Conservation (phyloP, 2,329 filamentous ascomycete genomes). For the Davidsoniella neocaledoniae region DNA sequence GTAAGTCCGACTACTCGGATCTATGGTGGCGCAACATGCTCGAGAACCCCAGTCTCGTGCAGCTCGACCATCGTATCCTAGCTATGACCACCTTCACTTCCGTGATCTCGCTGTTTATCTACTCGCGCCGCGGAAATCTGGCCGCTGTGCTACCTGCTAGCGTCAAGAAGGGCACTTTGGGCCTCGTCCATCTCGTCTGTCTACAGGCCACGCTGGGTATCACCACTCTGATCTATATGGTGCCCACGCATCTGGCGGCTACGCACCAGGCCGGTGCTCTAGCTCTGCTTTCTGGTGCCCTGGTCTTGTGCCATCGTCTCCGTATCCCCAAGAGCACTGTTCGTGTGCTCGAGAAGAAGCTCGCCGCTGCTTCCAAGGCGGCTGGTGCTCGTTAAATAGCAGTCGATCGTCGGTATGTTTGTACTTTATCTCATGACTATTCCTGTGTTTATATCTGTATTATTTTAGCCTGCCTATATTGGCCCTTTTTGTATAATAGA, state of each 20-base stretch:
- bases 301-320: slow-evolving; percentile 63
- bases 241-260: slow-evolving; percentile 73
- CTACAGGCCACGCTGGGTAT: slow-evolving; percentile 80
- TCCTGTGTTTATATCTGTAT: too few relatives aligned
- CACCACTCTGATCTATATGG: slow-evolving; percentile 80
- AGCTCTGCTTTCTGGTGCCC: slow-evolving; percentile 63
- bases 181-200: slow-evolving; percentile 66
- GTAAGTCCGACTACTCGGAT: slow-evolving; percentile 60
- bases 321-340: slow-evolving; percentile 54
- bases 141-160: slow-evolving; percentile 41
- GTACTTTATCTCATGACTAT: not conserved
- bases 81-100: slow-evolving; percentile 77
- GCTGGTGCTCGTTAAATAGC: slow-evolving; percentile 10
- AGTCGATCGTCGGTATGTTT: slow-evolving; percentile 2
- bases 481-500: not conserved
- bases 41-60: slow-evolving; percentile 89
- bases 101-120: slow-evolving; percentile 66
- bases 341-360: slow-evolving; percentile 37
- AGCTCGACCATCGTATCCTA: slow-evolving; percentile 86
- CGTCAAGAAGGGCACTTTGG: slow-evolving; percentile 53
- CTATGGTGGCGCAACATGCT: slow-evolving; percentile 95
- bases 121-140: slow-evolving; percentile 49
- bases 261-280: slow-evolving; percentile 85
- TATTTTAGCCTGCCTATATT: not conserved
- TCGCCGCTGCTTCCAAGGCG: slow-evolving; percentile 16